Evolutionary conservation across 2,329 filamentous ascomycete species (phyloP), one percentile per base, ranked within the genome.

Genomic region (Colletotrichum orchidophilum): DNA sequence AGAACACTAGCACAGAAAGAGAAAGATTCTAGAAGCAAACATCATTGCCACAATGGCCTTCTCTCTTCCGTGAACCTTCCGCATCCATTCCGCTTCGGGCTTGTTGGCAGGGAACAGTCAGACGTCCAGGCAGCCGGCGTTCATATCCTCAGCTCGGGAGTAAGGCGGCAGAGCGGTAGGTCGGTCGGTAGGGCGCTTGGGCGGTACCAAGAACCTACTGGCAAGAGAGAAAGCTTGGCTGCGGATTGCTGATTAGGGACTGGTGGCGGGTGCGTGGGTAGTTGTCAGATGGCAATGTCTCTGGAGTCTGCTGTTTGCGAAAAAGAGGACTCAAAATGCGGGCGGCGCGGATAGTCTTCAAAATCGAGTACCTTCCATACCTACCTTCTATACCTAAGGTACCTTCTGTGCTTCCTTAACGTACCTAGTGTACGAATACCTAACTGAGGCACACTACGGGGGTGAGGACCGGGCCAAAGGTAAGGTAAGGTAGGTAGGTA

Each of bases 21-120:
- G 66, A 66, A 72, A 54, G n/a, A 18, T 72, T 72, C 70, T 35
- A 72, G 70, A 72, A 72, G 61, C 59, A 50, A n/a, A 18, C 18
- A 49, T 11, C 13, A n/a, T 58, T 61, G 58, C 60, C 60, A 63
- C 46, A 13, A 26, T 31, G 42, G 26, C 18, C 21, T 31, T 42
- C 21, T 27, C 31, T 52, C 27, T 53, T 35, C n/a, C 21, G 24
- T 18, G 52, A 54, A 4, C 24, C 52, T 54, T 54, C 52, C 52
- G 29, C 52, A 8, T 24, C 27, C 52, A 54, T 31, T 7, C 52
- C 52, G 52, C 26, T 26, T 54, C 18, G 52, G 52, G 52, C 13
- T 24, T 18, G 8, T 42, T 42, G 15, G 15, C 39, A 42, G 39
- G 3, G 31, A 24, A 24, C 27, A 31, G 12, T 42, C 46, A 29